Evolutionary conservation across 1,284 basidiomycete species (phyloP), one percentile per base, ranked within the genome.

Genomic region (Leccinum ambiguum): DNA sequence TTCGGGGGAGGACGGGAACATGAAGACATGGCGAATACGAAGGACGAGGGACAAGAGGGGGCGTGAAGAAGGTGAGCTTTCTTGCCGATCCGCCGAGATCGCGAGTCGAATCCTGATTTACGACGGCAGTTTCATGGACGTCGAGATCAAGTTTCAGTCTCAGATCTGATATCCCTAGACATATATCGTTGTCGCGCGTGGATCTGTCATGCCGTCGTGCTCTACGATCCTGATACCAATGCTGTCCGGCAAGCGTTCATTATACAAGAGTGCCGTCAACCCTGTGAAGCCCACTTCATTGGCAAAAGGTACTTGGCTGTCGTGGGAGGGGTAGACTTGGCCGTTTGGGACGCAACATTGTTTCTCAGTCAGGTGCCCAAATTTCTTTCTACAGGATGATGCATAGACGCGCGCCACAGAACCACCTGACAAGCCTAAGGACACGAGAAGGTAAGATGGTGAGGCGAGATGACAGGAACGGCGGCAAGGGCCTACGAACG

Each of bases 141-240:
- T 80, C 84, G 56, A 86, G 90, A 45, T 91, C 93, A 3, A 86
- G 86, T 1, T 84, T 92, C 69, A 79, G 77, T 45, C 92, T 92
- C 75, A 91, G 89, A 48, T 80, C 82, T n/a, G 82, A 89, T 69
- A 80, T 81, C 33, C 92, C 94, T 60, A 79, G 79, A 63, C 82
- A 88, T 63, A 80, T 86, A 0, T 83, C 88, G 1, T 98, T 94
- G 86, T 94, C 96, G 6, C 85, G 85, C 1, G 97, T 74, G 92
- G 88, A 8, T 96, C 96, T 11, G 81, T 99, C 48, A 80, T 98
- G 30, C 88, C 65, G 83, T 97, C 60, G 88, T 89, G 6, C 77
- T 99, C 3, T 97, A 94, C 79, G 89, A 94, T 70, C 85, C 92
- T 0, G 74, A 81, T 33, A 88, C 86, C 56, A 92, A 90, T 69